Evolutionary conservation across 2,329 filamentous ascomycete genomes (phyloP).

Genomic region (Neospermospora avenae): DNA sequence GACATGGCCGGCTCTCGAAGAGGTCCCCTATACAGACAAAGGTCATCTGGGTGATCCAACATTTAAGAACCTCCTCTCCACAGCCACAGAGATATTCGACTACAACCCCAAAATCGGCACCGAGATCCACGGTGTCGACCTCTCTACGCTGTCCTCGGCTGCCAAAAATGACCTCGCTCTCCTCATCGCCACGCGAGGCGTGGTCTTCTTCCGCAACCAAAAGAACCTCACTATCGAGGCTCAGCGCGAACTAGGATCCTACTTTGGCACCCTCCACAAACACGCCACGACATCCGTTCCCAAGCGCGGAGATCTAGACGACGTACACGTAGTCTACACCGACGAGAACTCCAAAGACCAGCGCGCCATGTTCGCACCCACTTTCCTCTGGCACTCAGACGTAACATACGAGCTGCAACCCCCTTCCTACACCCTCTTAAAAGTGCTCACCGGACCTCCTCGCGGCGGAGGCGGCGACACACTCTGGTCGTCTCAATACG

Average conservation of each 20-base stretch:
- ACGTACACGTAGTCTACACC: conserved; percentile 54
- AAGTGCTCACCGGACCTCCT: conserved; percentile 51
- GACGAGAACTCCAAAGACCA: conserved; percentile 52
- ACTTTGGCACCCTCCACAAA: conserved; percentile 52
- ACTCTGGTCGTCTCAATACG: conserved; percentile 56
- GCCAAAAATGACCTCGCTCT: conserved; percentile 51
- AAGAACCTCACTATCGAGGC: conserved; percentile 51
- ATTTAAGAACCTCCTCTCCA: conserved; percentile 50
- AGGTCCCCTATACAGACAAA: conserved; percentile 50
- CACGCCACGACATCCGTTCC: conserved; percentile 54
- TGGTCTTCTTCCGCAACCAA: conserved; percentile 56
- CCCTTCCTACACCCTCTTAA: conserved; percentile 54
- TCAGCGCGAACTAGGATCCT: conserved; percentile 48
- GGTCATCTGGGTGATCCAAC: conserved; percentile 50
- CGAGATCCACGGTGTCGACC: conserved; percentile 31
- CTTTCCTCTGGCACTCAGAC: conserved; percentile 43
- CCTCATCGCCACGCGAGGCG: conserved; percentile 50
- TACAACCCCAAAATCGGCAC: conserved; percentile 44
- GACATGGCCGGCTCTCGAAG: conserved; percentile 47
- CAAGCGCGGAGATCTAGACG: conserved; percentile 46
- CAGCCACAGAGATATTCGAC: conserved; percentile 53
- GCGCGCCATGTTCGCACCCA: conserved; percentile 50
- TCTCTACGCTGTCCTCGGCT: conserved; percentile 36
- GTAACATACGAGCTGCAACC: conserved; percentile 57
- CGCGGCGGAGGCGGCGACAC: conserved; percentile 55